Evolutionary conservation across 2,329 filamentous ascomycete species (phyloP), one percentile per base, ranked within the genome.

Genomic region (Tolypocladium guangdongense): DNA sequence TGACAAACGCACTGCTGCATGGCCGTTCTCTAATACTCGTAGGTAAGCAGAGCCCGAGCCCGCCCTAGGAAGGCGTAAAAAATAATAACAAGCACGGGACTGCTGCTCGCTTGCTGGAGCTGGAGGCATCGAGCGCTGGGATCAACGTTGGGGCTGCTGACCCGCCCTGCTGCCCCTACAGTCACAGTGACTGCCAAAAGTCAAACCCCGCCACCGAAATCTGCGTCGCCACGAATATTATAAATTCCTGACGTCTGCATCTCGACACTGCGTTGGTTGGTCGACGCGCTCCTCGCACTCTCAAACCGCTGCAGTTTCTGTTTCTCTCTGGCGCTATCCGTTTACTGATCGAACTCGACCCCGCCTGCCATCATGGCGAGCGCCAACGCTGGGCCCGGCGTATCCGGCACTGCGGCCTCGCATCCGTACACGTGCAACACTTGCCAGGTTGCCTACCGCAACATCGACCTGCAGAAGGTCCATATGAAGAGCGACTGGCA

Each of bases 401-500:
- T 61, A 48, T 62, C 63, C 52, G 66, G 63, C 58, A 69, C 67
- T 8, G 63, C 72, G 18, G 64, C 80, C 35, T 78, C 85, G 30
- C 90, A 96, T 68, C 92, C 93, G 2, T 99, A 92, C 74, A 97
- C 92, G 53, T 99, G 93, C 83, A 99, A 97, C 72, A 93, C 91
- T 55, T 99, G 93, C 68, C 90, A 96, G 69, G 91, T 99, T 62
- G 93, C 92, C 51, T 99, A 97, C 73, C 86, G 92, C 60, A 90
- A 89, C 66, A 90, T 88, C 68, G 92, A 97, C 67, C 79, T 95
- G 54, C 93, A 99, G 74, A 86, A 93, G 68, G 85, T 83, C 38
- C 93, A 99, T 68, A 99, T 99, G 93, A 90, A 93, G 70, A 93
- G 87, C 63, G 93, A 99, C 74, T 99, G 93, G 93, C 92, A 99